Evolutionary conservation across 108 stramenopile species (phyloP).

Genomic region (Skeletonema grethae): DNA sequence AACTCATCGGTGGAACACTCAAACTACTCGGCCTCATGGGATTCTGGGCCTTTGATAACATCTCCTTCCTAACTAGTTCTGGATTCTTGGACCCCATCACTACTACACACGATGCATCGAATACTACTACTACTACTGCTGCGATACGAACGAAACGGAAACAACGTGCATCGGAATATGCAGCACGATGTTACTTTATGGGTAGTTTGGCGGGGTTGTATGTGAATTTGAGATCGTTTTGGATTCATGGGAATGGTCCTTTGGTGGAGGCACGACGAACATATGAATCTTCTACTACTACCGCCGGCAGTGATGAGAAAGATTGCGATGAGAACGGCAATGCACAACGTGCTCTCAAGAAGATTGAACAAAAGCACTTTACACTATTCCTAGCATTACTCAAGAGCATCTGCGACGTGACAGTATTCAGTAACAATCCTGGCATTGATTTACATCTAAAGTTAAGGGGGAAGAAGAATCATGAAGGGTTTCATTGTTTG

Average conservation of each 20-base stretch:
- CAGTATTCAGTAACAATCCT: constrained; percentile 85
- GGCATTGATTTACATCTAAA: constrained; percentile 78
- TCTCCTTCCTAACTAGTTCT: constrained; percentile 61
- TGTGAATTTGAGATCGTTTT: constrained; percentile 47
- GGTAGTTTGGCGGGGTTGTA: constrained; percentile 63
- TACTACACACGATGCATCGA: too few relatives aligned
- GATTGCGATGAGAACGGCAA: neutral
- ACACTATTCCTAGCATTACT: constrained; percentile 62
- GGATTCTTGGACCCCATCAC: constrained; percentile 62
- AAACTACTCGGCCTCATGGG: constrained; percentile 74
- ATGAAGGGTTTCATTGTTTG: constrained; percentile 80
- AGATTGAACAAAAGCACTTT: constrained; percentile 59
- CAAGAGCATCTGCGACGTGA: constrained; percentile 74
- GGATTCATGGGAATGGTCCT: constrained; percentile 30
- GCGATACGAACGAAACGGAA: constrained; percentile 16
- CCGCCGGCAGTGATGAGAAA: neutral
- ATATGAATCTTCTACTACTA: neutral
- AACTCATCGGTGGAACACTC: constrained; percentile 53
- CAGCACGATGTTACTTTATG: constrained; percentile 74
- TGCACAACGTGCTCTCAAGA: constrained; percentile 19
- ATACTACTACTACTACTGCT: neutral
- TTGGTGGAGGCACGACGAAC: constrained; percentile 31
- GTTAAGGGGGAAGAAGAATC: constrained; percentile 74
- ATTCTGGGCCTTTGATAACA: constrained; percentile 82
- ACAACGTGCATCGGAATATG: constrained; percentile 43